Evolutionary conservation across 176 grass and related monocot genomes (phyloP).

Genomic region (Carex cristatella): DNA sequence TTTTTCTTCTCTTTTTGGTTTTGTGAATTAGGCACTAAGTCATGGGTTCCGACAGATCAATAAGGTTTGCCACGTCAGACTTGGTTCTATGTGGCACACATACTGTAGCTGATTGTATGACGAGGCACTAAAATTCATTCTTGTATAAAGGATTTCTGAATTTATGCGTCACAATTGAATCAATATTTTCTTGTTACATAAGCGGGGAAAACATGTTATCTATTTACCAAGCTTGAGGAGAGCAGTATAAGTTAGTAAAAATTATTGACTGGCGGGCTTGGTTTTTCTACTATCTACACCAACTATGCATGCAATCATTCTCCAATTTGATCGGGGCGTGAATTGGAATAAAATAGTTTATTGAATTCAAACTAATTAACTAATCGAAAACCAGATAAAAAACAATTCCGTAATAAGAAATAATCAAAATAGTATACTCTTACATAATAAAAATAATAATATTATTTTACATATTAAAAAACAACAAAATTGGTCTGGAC

Average conservation of each 20-base stretch:
- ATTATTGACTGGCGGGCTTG: neutral
- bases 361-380: too few species aligned
- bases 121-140: neutral
- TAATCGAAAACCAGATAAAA: too few species aligned
- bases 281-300: neutral
- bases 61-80: neutral
- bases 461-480: too few species aligned
- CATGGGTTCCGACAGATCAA: neutral
- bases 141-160: slow-evolving; percentile 1
- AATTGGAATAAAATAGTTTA: too few species aligned
- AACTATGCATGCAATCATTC: too few species aligned
- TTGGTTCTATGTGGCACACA: slow-evolving; percentile 1
- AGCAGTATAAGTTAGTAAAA: neutral
- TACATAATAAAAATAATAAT: too few species aligned
- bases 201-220: neutral
- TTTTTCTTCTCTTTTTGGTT: neutral
- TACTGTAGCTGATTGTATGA: slow-evolving; percentile 6
- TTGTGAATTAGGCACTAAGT: neutral
- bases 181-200: neutral
- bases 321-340: too few species aligned
- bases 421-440: too few species aligned
- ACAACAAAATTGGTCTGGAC: too few species aligned
- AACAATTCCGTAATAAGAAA: too few species aligned
- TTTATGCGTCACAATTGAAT: neutral
- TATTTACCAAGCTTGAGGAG: neutral